phyloP scores from a whole-genome alignment of 768 basidiomycete genomes.

The Mycena albidolilacea region DNA sequence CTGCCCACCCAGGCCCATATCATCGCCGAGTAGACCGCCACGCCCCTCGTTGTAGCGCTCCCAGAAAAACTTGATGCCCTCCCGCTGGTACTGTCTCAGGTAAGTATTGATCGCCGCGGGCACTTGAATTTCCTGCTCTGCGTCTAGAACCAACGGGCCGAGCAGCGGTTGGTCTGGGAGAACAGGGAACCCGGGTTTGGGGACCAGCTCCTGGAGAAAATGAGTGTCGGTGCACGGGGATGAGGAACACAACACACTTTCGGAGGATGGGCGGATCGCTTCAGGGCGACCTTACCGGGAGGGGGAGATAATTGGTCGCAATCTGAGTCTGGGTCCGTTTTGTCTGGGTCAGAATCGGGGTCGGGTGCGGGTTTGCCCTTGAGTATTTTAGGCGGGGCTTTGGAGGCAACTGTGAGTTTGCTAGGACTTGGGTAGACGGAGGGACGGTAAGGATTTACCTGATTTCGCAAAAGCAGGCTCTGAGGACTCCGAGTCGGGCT shows the following conservation, averaged over 20 bases:
- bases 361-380: slow-evolving; percentile 36
- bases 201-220: slow-evolving; percentile 52
- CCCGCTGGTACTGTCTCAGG: slow-evolving; percentile 92
- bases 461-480: not conserved
- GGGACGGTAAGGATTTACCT: not conserved
- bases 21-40: slow-evolving; percentile 93
- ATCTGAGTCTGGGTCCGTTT: slow-evolving; percentile 60
- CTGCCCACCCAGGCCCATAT: slow-evolving; percentile 86
- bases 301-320: slow-evolving; percentile 19
- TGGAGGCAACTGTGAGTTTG: not conserved
- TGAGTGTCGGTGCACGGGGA: not conserved
- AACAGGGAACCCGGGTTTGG: slow-evolving; percentile 71
- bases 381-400: slow-evolving; percentile 22
- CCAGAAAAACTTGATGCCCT: slow-evolving; percentile 89
- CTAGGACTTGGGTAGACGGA: not conserved
- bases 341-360: slow-evolving; percentile 49
- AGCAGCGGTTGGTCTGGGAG: slow-evolving; percentile 56
- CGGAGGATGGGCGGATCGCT: not conserved
- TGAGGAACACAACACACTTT: not conserved
- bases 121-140: slow-evolving; percentile 61
- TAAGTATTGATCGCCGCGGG: slow-evolving; percentile 85
- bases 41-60: slow-evolving; percentile 73
- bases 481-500: not conserved
- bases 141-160: slow-evolving; percentile 68
- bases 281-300: not conserved